A percentile compares a stretch with the other conserved stretches of the same genome.
These are phyloP conservation scores for Taphrina pruni DNA, from an alignment of 1,139 yeast species.

Conservation along the genomic window DNA sequence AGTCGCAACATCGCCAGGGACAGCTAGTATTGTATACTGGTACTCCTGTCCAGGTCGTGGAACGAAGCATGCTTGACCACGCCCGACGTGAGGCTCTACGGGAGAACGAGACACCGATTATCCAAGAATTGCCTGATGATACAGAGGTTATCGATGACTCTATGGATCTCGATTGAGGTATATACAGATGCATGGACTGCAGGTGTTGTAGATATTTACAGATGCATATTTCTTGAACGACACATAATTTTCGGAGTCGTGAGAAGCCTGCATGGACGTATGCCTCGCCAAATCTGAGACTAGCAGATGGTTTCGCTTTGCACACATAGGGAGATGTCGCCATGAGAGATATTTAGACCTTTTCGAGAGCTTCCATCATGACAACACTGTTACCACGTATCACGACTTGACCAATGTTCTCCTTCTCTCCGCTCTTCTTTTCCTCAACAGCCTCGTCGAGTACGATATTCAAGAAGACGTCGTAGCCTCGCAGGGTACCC, in stretches of 20 bases:
- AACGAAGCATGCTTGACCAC: slow-evolving; percentile 1
- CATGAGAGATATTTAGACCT: slow-evolving; percentile 5
- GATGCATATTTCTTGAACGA: not conserved
- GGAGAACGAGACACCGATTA: slow-evolving; percentile 9
- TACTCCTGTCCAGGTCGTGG: slow-evolving; percentile 23
- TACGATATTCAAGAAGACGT: slow-evolving; percentile 75
- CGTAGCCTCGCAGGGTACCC: slow-evolving; percentile 80
- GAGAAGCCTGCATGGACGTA: too few relatives aligned
- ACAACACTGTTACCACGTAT: slow-evolving; percentile 58
- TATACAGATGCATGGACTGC: not conserved
- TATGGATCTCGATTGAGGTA: slow-evolving; percentile 25
- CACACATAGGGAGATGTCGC: not conserved
- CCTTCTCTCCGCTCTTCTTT: slow-evolving; percentile 58
- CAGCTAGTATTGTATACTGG: slow-evolving; percentile 34
- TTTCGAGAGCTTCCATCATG: slow-evolving; percentile 51
- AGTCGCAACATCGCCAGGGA: not conserved
- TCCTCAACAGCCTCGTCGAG: slow-evolving; percentile 76
- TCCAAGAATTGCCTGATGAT: slow-evolving; percentile 11
- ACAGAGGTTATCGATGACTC: slow-evolving; percentile 8
- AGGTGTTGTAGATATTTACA: slow-evolving; percentile 1
- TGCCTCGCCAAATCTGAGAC: too few relatives aligned
- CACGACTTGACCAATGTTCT: slow-evolving; percentile 62
- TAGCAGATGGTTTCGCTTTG: too few relatives aligned
- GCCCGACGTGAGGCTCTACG: not conserved
- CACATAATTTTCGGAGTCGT: too few relatives aligned